Base-by-base conservation (phyloP, 306 rosid species). In the Corylus avellana region DNA sequence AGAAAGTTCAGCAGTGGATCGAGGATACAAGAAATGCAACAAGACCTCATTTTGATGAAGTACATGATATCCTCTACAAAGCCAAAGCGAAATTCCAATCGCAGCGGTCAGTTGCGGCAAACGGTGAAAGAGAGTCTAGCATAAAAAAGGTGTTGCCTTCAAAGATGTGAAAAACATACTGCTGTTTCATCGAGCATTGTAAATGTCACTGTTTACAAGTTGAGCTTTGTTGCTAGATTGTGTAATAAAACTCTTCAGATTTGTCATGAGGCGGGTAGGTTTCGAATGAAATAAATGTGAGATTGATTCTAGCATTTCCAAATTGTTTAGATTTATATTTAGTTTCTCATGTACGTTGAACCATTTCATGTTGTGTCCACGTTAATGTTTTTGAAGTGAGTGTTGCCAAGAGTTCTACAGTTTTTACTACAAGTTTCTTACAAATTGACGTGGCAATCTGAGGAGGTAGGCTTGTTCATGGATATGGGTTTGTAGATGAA, bases 41-140 rank as follows among this genome's bases (percentile, higher is more conserved):
- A 0, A 90, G 72, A 67, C 99, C 98, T 69, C 93, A 91, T 80
- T 95, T 92, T 84, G 89, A 95, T 37, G 96, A 91, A 80, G 91
- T 90, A 71, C 97, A 92, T 76, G 79, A 79, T 17, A 12, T 88
- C 57, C 91, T 95, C 44, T 80, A 47, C 76, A 83, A 72, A 80
- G 74, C 87, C 80, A 95, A 89, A 82, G 66, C 35, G 58, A 90
- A 56, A 70, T 69, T 91, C 51, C 82, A 77, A 50, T 62, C 35
- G 88, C 84, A 48, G 88, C 80, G 72, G 74, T 69, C 80, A n/a
- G 50, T 27, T 68, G 82, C 61, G 55, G 81, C 77, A 61, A 80
- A 57, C 53, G 75, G 71, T 22, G 75, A 17, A 74, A 81, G 56
- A 12, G 61, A 75, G 53, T 73, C 89, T 11, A 84, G 82, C 72